Evolutionary conservation across 352 stramenopile genomes (phyloP), one percentile per base, ranked within the genome.

Genomic region (Phytophthora pistaciae): DNA sequence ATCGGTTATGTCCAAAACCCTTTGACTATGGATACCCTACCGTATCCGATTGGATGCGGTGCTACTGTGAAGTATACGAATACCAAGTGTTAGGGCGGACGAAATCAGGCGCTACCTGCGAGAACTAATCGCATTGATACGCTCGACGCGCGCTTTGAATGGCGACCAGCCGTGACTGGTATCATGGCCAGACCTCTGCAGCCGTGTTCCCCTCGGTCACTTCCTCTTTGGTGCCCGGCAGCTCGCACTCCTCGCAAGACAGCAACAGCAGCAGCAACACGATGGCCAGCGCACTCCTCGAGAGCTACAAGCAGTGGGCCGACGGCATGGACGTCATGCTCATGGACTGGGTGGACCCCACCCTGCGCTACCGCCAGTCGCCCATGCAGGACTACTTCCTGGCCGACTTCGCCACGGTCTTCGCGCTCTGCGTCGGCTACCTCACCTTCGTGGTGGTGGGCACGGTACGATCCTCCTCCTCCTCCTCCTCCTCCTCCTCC

Each of bases 391-490:
- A 78, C 58, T 78, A 80, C 50, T 72, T 70, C 62, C 60, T 80
- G 31, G 74, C 74, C 50, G 70, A 80, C 58, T 80, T 80, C 46
- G 70, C 60, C 40, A 80, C 69, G 16, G 74, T 78, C 40, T 80
- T 78, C 58, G 77, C 77, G 16, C 58, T 95, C 23, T 95, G 88
- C 64, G 70, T 77, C 13, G 60, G 77, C 36, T 95, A 93, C 71
- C 74, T 93, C 14, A 68, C 88, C 20, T 95, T 89, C 3, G 85
- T 95, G 29, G 75, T 93, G 21, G 56, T 79, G 29, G 83, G 50
- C 44, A 80, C 74, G 69, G 74, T 80, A 70, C 25, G 57, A 57
- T 53, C 16, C 38, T 46, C 16, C n/a, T 53, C 16, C 38, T 42
- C 31, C 36, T 18, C 14, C 11, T 38, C 10, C n/a, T 53, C 16